Evolutionary conservation across 129 eudicot species (phyloP).

Genomic region (Flaveria linearis): DNA sequence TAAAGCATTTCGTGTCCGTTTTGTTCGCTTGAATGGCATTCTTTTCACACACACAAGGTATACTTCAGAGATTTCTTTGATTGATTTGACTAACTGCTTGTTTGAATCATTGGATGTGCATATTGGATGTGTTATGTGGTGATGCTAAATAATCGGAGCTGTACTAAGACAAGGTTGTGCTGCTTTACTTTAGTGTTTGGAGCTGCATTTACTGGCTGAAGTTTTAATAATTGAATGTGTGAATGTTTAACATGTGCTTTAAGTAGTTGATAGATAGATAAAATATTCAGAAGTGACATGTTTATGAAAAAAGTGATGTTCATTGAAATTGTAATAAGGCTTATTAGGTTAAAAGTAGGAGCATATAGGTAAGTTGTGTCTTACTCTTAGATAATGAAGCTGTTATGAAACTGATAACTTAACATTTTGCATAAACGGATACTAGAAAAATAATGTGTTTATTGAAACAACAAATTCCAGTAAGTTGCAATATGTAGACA

Average conservation of each 20-base stretch:
- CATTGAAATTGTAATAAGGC: background rate
- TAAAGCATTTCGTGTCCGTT: conserved; percentile 48
- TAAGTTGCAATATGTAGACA: background rate
- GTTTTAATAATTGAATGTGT: background rate
- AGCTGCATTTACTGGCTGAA: background rate
- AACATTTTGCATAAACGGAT: background rate
- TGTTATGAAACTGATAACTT: background rate
- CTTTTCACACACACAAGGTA: conserved; percentile 73
- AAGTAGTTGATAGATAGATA: background rate
- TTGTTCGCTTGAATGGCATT: conserved; percentile 65
- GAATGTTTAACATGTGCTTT: background rate
- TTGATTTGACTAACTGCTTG: background rate
- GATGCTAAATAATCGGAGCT: background rate
- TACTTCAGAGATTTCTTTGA: background rate
- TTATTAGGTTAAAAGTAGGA: background rate
- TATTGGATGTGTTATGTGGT: background rate
- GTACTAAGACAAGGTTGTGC: background rate
- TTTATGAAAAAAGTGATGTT: background rate
- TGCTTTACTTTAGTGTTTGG: background rate
- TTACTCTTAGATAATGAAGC: background rate
- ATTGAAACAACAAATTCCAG: background rate
- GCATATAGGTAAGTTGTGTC: background rate
- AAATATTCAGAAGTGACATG: background rate
- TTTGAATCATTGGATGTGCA: background rate
- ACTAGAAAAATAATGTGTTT: background rate